Evolutionary conservation across 1,139 yeast species (phyloP).

Genomic region (Suhomyces anneliseae): DNA sequence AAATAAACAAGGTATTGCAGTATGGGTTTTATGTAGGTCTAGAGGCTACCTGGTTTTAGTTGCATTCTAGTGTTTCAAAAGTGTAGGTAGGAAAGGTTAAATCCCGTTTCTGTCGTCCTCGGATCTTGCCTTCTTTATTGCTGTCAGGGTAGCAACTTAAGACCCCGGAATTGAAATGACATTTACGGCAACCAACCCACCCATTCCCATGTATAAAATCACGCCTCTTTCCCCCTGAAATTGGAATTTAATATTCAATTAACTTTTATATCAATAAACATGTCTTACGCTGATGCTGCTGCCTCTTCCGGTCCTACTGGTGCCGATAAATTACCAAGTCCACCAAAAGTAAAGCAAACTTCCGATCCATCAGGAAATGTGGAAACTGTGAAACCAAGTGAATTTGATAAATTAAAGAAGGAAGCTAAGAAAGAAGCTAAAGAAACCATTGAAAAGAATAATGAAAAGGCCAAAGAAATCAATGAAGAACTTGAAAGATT

Average conservation of each 20-base stretch:
- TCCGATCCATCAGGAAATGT: constrained; percentile 28
- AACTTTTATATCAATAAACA: not conserved
- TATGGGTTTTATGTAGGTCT: no score
- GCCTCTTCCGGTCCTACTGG: constrained; percentile 36
- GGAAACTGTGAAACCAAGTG: constrained; percentile 29
- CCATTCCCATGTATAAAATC: not conserved
- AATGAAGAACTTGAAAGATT: constrained; percentile 27
- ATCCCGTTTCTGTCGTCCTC: no score
- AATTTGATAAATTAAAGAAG: constrained; percentile 30
- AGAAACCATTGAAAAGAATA: constrained; percentile 18
- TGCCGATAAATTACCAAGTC: constrained; percentile 25
- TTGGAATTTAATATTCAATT: not conserved
- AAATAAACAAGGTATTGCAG: no score
- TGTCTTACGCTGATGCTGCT: constrained; percentile 43
- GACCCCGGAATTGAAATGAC: constrained; percentile 3
- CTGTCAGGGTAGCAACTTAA: constrained; percentile 1
- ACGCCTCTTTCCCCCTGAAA: constrained; percentile 3
- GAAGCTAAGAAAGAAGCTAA: constrained; percentile 23
- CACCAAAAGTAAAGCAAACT: constrained; percentile 24
- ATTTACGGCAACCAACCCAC: not conserved
- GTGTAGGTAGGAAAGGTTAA: no score
- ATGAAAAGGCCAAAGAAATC: constrained; percentile 7
- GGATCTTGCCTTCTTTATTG: not conserved
- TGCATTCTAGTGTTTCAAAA: no score
- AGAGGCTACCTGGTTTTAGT: no score